Evolutionary conservation across 1,284 basidiomycete genomes (phyloP), one percentile per base, ranked within the genome.

Genomic region (Pascua guehoae): DNA sequence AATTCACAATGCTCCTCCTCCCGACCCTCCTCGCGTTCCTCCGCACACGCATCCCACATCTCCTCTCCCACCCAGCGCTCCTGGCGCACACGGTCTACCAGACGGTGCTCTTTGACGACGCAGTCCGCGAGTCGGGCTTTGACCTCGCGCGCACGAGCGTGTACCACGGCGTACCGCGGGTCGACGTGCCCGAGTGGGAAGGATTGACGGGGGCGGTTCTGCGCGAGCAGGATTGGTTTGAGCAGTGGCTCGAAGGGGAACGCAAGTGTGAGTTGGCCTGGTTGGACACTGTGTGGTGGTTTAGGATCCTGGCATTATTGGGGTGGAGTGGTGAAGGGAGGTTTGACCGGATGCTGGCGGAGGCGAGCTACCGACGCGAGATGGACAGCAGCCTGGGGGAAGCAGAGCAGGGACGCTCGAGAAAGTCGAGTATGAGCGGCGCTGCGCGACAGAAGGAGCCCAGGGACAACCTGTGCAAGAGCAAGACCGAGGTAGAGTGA

Each of bases 61-160:
- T 98, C 7, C 79, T 96, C 2, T 77, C 84, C 5, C 86, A 88
- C 63, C 89, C 94, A 0, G 85, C 92, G 0, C 78, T 98, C 32
- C 81, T 98, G 5, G 95, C 95, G 0, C 95, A 98, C 71, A 97
- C 92, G 0, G 88, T 98, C 47, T 95, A 95, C 71, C 91, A 97
- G 74, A 84, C 91, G 0, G 79, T 98, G 9, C 76, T 86, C 0
- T 98, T 98, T 64, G 96, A 98, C 74, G 85, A 87, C 37, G 82
- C 86, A 8, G 73, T 98, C 37, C 78, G 81, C n/a, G 88, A 90
- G 59, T 82, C 85, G 69, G 88, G 88, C 0, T 93, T 91, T 66
- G 78, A 79, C 15, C 75, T 89, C 10, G 68, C 75, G 24, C 81
- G 81, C 4, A 87, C 82, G 32, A 54, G 14, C 53, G 61, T 40